A percentile compares a stretch with the other conserved stretches of the same genome.
phyloP scores from a whole-genome alignment of 2,329 filamentous ascomycete genomes.

The Penicillium sp. region DNA sequence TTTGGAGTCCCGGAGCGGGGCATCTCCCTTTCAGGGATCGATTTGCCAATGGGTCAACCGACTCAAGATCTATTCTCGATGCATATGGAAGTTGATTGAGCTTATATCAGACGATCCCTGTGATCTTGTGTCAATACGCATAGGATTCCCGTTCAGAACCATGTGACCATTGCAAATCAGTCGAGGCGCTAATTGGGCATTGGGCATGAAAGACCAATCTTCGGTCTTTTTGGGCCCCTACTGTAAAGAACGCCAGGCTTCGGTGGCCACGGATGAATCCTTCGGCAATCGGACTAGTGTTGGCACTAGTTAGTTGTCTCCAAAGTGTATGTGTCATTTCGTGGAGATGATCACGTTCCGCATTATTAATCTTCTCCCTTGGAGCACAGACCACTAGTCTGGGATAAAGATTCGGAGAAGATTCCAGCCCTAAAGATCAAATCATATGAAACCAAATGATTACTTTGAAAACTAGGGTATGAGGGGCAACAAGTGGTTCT shows the following conservation, averaged over 20 bases:
- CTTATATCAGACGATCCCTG: not conserved
- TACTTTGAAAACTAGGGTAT: slow-evolving; percentile 3
- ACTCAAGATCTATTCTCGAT: not conserved
- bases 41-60: not conserved
- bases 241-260: slow-evolving; percentile 9
- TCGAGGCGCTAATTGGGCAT: slow-evolving; percentile 18
- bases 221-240: slow-evolving; percentile 17
- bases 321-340: slow-evolving; percentile 15
- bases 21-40: not conserved
- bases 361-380: not conserved
- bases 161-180: slow-evolving; percentile 11
- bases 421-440: not conserved
- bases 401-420: not conserved
- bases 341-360: slow-evolving; percentile 9
- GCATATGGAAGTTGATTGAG: not conserved
- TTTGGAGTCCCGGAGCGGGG: not conserved
- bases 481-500: slow-evolving; percentile 11
- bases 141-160: not conserved
- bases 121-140: not conserved
- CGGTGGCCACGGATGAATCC: slow-evolving; percentile 6
- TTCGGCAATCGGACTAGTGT: not conserved
- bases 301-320: not conserved
- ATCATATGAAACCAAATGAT: not conserved
- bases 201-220: slow-evolving; percentile 24
- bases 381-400: not conserved